Base-by-base conservation (phyloP, 768 basidiomycete genomes). In the Lentinula edodes region DNA sequence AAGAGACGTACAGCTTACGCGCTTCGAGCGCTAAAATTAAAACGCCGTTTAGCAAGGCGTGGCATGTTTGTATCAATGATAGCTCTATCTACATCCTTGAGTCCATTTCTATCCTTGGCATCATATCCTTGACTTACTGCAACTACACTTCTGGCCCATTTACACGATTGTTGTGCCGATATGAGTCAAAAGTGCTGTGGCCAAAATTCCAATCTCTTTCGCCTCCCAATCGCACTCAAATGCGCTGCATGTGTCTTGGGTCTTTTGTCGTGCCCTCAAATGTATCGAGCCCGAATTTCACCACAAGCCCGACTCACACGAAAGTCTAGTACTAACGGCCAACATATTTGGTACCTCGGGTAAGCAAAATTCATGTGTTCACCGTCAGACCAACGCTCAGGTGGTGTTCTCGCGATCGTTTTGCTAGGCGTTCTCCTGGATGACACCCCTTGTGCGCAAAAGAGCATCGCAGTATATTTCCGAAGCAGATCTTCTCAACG, bases 131-230 rank as follows among this genome's bases (percentile, higher is more conserved):
- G 48, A 87, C 87, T 1, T 82, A 80, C 64, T 72, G 80, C 61
- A 93, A 91, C 64, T 91, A 95, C 70, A 82, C 53, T 95, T 92
- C 73, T 96, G 91, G 89, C 91, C 93, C 0, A 55, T 81, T 8
- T 91, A 92, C 66, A 54, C 83, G 12, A 20, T 78, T 15, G 76
- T 74, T 0, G 66, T 85, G 0, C 66, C 73, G 10, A 70, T 90
- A 5, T 85, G 88, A 81, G 75, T 83, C 0, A 82, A 92, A 6
- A 91, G 93, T 0, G 67, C 76, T 52, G 53, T 77, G 18, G 51
- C 64, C 46, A 61, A 65, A 43, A 71, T 32, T 66, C 72, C 52
- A 75, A 71, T 35, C 62, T 77, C 7, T 63, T 73, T 16, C 64
- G 67, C 2, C 63, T 76, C 2, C 66, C 85, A 10, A 61, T 87